A percentile compares a stretch with the other conserved stretches of the same genome.
Conservation (phyloP, 768 basidiomycete species). For the Pisolithus tinctorius region DNA sequence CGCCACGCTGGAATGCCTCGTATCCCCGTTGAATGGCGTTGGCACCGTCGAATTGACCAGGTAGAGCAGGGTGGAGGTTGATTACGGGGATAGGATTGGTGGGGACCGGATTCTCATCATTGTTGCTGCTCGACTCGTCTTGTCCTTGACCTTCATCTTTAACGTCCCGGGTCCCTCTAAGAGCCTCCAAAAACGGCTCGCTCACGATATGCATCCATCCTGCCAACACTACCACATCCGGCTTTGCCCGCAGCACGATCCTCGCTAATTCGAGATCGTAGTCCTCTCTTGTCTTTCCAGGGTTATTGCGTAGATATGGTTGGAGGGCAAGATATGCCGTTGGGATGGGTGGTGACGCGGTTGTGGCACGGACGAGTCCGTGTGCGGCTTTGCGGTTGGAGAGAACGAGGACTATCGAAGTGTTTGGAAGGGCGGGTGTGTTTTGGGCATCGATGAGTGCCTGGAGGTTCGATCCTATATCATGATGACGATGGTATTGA, state of each 20-base stretch:
- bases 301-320: conserved; percentile 69
- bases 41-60: conserved; percentile 95
- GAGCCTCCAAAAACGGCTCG: conserved; percentile 67
- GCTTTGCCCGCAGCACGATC: conserved; percentile 52
- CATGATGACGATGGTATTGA: not conserved
- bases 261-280: conserved; percentile 81
- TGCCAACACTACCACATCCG: conserved; percentile 87
- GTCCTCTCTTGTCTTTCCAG: conserved; percentile 68
- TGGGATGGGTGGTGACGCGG: conserved; percentile 66
- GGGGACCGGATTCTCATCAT: conserved; percentile 23
- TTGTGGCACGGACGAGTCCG: conserved; percentile 75
- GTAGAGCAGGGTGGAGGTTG: conserved; percentile 94
- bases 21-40: conserved; percentile 85
- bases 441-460: conserved; percentile 87
- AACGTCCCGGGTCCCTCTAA: conserved; percentile 33
- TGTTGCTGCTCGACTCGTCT: conserved; percentile 14
- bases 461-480: conserved; percentile 87
- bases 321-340: conserved; percentile 80
- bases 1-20: conserved; percentile 79
- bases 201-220: conserved; percentile 99
- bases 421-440: conserved; percentile 64
- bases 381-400: conserved; percentile 91
- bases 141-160: conserved; percentile 14
- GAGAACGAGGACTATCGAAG: conserved; percentile 72
- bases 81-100: conserved; percentile 66